These are phyloP conservation scores for Ochromonas danica DNA, from an alignment of 108 stramenopile species.

Conservation along the genomic window DNA sequence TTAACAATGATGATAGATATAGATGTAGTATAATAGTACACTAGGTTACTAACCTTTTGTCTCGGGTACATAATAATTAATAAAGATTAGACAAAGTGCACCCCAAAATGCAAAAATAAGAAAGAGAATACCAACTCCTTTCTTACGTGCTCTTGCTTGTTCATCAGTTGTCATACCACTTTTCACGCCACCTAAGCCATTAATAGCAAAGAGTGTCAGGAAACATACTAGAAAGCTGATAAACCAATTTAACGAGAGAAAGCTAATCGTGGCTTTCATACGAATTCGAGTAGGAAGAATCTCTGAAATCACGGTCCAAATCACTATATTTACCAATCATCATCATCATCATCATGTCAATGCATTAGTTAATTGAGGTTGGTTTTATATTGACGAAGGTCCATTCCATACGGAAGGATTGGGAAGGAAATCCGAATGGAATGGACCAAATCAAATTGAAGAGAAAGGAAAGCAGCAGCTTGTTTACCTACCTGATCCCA, in stretches of 20 bases:
- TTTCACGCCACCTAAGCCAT: conserved; percentile 4
- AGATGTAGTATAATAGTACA: too few relatives aligned
- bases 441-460: too few relatives aligned
- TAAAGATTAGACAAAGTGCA: neutral
- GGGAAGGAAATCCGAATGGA: too few relatives aligned
- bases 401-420: too few relatives aligned
- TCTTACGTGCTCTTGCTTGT: neutral
- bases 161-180: neutral
- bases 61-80: neutral
- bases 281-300: conserved; percentile 49
- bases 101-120: neutral
- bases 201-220: neutral
- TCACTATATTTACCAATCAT: conserved; percentile 39
- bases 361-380: too few relatives aligned
- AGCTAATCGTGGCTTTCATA: conserved; percentile 40
- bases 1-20: too few relatives aligned
- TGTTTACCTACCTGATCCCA: too few relatives aligned
- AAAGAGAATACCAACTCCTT: conserved; percentile 3
- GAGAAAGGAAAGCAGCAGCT: too few relatives aligned
- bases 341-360: too few relatives aligned
- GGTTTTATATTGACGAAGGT: too few relatives aligned
- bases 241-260: conserved; percentile 45
- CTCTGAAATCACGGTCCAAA: conserved; percentile 48
- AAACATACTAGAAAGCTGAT: conserved; percentile 24
- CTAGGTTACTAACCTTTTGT: too few relatives aligned